These are phyloP conservation scores for Neurospora tetrasperma DNA, from an alignment of 495 filamentous ascomycete species.

Conservation along the genomic window DNA sequence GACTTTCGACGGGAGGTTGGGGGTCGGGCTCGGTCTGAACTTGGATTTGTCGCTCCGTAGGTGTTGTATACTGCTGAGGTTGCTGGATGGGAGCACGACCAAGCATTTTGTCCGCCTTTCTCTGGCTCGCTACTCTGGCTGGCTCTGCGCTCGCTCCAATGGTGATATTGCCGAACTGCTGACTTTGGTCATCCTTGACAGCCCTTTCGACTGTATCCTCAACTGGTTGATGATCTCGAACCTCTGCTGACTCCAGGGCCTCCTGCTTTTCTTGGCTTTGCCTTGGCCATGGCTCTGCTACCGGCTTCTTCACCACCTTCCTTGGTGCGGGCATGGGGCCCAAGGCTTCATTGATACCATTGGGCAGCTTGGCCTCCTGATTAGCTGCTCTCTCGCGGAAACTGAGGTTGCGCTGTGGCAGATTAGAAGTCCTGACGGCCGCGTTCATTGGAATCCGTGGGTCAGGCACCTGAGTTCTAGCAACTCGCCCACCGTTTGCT, in stretches of 20 bases:
- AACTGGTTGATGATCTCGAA: not conserved
- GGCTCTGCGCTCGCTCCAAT: not conserved
- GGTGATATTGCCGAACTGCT: not conserved
- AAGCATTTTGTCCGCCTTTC: conserved; percentile 21
- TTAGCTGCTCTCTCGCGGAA: conserved; percentile 39
- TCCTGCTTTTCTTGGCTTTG: not conserved
- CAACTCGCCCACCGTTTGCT: conserved; percentile 14
- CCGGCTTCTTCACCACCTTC: not conserved
- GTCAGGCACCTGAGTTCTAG: conserved; percentile 19
- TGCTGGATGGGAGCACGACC: conserved; percentile 11
- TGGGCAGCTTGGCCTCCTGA: conserved; percentile 24
- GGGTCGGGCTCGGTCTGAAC: not conserved
- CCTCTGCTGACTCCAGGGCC: not conserved
- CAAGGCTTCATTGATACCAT: conserved; percentile 13
- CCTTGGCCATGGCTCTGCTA: not conserved
- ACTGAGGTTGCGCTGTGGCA: conserved; percentile 39
- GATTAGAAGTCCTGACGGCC: conserved; percentile 14
- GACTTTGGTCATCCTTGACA: not conserved
- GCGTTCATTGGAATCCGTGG: conserved; percentile 17
- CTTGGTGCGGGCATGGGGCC: not conserved
- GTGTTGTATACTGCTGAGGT: conserved; percentile 3
- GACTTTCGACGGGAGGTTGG: not conserved
- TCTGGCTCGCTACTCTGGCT: conserved; percentile 11
- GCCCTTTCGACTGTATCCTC: not conserved
- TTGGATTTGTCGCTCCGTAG: not conserved